phyloP scores from a whole-genome alignment of 176 grass and related monocot genomes.

The Aechmea fasciata region DNA sequence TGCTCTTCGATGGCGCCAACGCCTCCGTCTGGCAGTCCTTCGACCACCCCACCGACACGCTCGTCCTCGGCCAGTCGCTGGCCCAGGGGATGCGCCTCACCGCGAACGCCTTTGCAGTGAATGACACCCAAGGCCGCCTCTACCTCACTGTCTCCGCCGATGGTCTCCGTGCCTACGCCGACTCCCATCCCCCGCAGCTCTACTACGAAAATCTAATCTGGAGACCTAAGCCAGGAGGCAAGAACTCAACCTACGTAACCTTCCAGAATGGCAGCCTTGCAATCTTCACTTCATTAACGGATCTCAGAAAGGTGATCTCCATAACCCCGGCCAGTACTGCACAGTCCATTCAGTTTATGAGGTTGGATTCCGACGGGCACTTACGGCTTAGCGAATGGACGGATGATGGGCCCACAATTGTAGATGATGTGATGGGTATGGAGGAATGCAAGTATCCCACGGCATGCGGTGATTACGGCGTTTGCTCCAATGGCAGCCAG shows the following conservation, averaged over 20 bases:
- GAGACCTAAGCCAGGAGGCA: neutral
- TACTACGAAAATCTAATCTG: slow-evolving; percentile 5
- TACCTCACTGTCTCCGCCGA: slow-evolving; percentile 35
- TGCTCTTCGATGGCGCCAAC: slow-evolving; percentile 38
- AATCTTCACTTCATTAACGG: slow-evolving; percentile 26
- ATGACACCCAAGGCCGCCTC: slow-evolving; percentile 40
- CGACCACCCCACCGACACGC: slow-evolving; percentile 37
- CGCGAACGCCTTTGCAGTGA: slow-evolving; percentile 18
- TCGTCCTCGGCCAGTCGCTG: slow-evolving; percentile 46
- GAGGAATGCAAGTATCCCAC: slow-evolving; percentile 48
- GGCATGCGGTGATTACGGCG: slow-evolving; percentile 51
- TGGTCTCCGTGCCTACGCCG: slow-evolving; percentile 33
- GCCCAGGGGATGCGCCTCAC: slow-evolving; percentile 39
- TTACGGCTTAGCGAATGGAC: slow-evolving; percentile 38
- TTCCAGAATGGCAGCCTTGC: slow-evolving; percentile 43
- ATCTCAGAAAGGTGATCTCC: slow-evolving; percentile 15
- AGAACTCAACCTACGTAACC: slow-evolving; percentile 18
- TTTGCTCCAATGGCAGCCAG: slow-evolving; percentile 34
- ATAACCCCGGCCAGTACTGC: slow-evolving; percentile 4
- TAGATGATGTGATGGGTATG: slow-evolving; percentile 31
- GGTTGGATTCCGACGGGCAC: slow-evolving; percentile 52
- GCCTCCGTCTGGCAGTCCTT: slow-evolving; percentile 52
- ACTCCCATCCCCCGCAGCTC: slow-evolving; percentile 22
- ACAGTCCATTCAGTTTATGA: slow-evolving; percentile 43
- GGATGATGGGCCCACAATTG: neutral